Evolutionary conservation across 2,329 filamentous ascomycete species (phyloP), one percentile per base, ranked within the genome.

Genomic region (Aspergillus luchuensis): DNA sequence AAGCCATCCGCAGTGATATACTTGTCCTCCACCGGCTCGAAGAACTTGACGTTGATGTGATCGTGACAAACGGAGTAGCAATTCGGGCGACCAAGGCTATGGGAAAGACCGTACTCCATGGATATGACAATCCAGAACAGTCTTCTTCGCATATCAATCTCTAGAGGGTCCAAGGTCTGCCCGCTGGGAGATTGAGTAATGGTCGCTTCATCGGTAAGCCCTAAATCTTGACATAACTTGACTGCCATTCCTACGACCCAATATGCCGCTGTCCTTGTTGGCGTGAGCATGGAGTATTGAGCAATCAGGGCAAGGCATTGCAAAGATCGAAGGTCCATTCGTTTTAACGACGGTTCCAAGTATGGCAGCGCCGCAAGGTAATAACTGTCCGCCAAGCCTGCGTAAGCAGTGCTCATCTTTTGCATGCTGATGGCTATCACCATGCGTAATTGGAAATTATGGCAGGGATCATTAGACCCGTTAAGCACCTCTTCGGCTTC

Each of bases 401-500:
- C 92, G 75, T 95, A 98, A 66, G 91, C 88, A 0, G 89, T 86
- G 72, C 93, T 91, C 70, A 97, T 84, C 76, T 96, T 97, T 76
- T 98, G 94, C 76, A 98, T 85, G 74, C 92, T 94, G 71, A 97
- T 96, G 30, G 95, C 94, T 71, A 98, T 88, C 56, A 97, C 91
- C 87, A 98, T 93, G 60, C 91, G 89, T 54, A 96, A 80, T 48
- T 94, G 86, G 70, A 97, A 98, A 69, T 95, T 92, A 72, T 93
- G 89, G 74, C 93, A 94, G 0, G 92, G 84, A 67, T 96, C 91
- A 5, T 79, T 83, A 57, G 88, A 89, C 53, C 90, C 90, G 63
- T 85, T 82, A 72, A 94, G 96, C 4, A 97, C 92, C 30, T 89
- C 88, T 58, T 96, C 86, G 36, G 97, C 81, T 63, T 96, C 91